A percentile compares a stretch with the other conserved stretches of the same genome.
Evolutionary conservation across 1,284 basidiomycete species (phyloP).

Genomic region (Cutaneotrichosporon cutaneum): DNA sequence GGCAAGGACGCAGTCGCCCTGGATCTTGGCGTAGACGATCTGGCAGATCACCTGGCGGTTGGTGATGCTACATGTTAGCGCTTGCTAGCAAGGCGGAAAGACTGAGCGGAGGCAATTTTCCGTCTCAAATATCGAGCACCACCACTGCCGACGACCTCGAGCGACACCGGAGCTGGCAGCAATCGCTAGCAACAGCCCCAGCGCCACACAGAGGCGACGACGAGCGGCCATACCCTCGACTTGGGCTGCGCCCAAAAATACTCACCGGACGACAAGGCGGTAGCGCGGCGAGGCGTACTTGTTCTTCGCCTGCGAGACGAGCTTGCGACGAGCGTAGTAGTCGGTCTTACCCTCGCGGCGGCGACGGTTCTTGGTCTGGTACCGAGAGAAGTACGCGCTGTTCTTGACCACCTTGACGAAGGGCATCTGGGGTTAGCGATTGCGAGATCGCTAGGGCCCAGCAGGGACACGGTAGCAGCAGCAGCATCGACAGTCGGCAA

Average conservation of each 20-base stretch:
- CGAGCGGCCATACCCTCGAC: too few species aligned
- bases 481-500: too few species aligned
- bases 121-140: background rate
- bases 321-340: conserved; percentile 71
- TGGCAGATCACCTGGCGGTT: conserved; percentile 90
- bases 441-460: background rate
- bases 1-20: conserved; percentile 91
- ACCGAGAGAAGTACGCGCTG: conserved; percentile 90
- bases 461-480: too few species aligned
- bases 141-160: background rate
- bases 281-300: conserved; percentile 99
- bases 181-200: too few species aligned
- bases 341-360: conserved; percentile 98
- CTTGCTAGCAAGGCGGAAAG: background rate
- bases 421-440: conserved; percentile 12
- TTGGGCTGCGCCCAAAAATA: too few species aligned
- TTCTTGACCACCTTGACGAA: conserved; percentile 60
- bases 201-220: too few species aligned
- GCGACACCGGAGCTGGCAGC: too few species aligned
- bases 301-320: conserved; percentile 88
- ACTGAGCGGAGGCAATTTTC: background rate
- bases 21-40: conserved; percentile 94
- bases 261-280: conserved; percentile 66
- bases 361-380: conserved; percentile 95
- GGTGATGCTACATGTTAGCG: conserved; percentile 69